Conservation (phyloP, 257 asterid genomes). For the Ilex aquifolium region DNA sequence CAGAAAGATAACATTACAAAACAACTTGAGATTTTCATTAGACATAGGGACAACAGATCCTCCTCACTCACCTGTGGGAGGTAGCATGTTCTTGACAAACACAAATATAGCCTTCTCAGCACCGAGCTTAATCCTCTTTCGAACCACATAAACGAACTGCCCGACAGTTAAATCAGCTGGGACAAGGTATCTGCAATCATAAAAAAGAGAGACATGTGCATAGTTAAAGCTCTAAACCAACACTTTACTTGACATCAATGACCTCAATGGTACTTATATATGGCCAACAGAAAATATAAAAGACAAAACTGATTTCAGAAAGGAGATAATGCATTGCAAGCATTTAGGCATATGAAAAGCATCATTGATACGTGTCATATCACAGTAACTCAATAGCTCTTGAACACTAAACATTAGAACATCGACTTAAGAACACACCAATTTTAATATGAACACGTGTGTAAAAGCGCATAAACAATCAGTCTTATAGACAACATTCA, state of each 20-base stretch:
- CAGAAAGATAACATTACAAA: too few species aligned
- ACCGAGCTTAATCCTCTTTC: slow-evolving; percentile 3
- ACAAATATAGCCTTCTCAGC: background rate
- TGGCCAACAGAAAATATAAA: background rate
- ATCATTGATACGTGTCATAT: background rate
- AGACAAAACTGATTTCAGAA: background rate
- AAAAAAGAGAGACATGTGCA: background rate
- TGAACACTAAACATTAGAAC: too few species aligned
- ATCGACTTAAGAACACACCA: too few species aligned
- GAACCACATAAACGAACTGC: background rate
- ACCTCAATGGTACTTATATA: background rate
- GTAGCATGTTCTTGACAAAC: background rate
- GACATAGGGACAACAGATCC: too few species aligned
- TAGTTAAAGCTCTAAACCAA: background rate
- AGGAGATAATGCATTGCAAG: background rate
- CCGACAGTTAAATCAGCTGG: slow-evolving; percentile 1
- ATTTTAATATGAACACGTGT: too few species aligned
- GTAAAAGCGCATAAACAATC: too few species aligned
- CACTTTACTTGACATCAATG: background rate
- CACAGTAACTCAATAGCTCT: too few species aligned
- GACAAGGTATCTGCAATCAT: background rate
- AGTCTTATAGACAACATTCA: too few species aligned
- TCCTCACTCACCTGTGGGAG: background rate
- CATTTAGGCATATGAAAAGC: background rate
- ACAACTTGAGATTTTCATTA: background rate